Evolutionary conservation across 2,329 filamentous ascomycete species (phyloP), one percentile per base, ranked within the genome.

Genomic region (Apiospora hydei): DNA sequence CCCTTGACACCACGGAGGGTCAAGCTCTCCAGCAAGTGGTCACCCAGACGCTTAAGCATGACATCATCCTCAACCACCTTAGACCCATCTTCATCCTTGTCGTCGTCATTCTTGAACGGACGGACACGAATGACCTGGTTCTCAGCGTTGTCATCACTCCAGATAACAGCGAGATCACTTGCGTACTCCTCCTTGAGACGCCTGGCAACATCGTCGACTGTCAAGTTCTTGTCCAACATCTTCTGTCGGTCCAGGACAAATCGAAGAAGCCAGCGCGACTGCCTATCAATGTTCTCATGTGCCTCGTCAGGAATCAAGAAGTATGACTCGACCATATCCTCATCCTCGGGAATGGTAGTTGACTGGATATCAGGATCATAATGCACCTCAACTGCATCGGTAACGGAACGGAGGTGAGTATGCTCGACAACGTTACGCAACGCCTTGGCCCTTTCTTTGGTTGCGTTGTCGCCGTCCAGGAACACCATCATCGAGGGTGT

Each of bases 111-210:
- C 74, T 97, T 90, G 78, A 69, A 57, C 7, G 95, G 93, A 75
- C 96, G 93, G 75, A 98, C 93, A 81, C 96, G 96, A 77, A 99
- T 94, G 66, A 98, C 93, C 81, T 97, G 95, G 81, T 97, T 92
- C 75, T 98, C 95, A 13, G 96, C 95, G 82, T 99, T 99, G 86
- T 98, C 96, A 83, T 99, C 96, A 83, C 95, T 98, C 87, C 97
- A 98, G 73, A 99, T 95, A 76, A 99, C 92, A 18, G 94, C 94
- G 77, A 98, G 86, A 82, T 98, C 95, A 74, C 88, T 91, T 26
- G 91, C 88, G 80, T 97, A 99, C 70, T 95, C 92, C 75, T 95
- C 91, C 85, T 97, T 98, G 84, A 99, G 96, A 79, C 91, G 93
- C 73, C 89, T 86, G 44, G 96, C 96, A 73, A 99, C 96, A 78